A percentile compares a stretch with the other conserved stretches of the same genome.
Conservation (phyloP, 2,329 filamentous ascomycete genomes). For the Fusarium citri region DNA sequence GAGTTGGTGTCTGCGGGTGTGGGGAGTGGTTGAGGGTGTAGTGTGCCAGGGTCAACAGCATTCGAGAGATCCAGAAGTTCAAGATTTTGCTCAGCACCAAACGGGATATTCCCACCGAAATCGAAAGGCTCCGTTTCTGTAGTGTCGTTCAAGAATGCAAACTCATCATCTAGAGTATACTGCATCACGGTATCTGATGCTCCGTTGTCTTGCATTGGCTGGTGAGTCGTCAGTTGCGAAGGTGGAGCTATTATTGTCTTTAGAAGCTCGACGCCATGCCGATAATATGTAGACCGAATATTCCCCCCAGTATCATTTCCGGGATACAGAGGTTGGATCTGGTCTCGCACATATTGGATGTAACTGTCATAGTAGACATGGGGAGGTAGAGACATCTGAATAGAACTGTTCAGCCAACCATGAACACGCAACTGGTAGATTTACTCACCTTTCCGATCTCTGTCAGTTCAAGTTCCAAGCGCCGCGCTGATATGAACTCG, state of each 20-base stretch:
- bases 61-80: conserved; percentile 20
- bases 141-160: conserved; percentile 34
- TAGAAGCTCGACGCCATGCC: conserved; percentile 55
- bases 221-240: conserved; percentile 2
- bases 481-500: conserved; percentile 56
- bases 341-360: conserved; percentile 53
- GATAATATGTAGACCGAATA: conserved; percentile 57
- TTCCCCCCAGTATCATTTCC: conserved; percentile 30
- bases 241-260: conserved; percentile 51
- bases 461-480: conserved; percentile 64
- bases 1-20: conserved; percentile 40
- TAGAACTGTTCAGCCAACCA: conserved; percentile 26
- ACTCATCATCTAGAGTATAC: conserved; percentile 19
- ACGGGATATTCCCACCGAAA: conserved; percentile 32
- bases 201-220: conserved; percentile 21
- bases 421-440: neutral
- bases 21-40: conserved; percentile 38
- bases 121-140: conserved; percentile 26
- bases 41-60: conserved; percentile 23
- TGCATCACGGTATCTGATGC: conserved; percentile 17
- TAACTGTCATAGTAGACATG: conserved; percentile 57
- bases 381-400: conserved; percentile 53
- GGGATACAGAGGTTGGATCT: conserved; percentile 59
- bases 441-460: conserved; percentile 61
- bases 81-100: conserved; percentile 23